phyloP scores from a whole-genome alignment of 2,329 filamentous ascomycete genomes.

The Penicillium sp. region DNA sequence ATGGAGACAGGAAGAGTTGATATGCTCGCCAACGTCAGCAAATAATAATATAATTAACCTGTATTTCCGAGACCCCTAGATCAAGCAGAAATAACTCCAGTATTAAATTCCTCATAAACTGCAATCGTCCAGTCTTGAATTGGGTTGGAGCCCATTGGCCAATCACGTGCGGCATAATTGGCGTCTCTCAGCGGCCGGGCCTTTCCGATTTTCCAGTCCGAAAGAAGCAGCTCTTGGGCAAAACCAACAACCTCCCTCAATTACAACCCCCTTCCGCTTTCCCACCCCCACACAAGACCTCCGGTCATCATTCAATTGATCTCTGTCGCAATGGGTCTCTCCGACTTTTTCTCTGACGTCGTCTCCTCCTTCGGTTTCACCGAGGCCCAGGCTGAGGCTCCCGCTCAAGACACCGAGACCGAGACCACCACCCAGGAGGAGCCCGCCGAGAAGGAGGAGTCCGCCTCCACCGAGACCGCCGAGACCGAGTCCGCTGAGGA shows the following conservation, averaged over 20 bases:
- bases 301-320: slow-evolving; percentile 35
- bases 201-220: slow-evolving; percentile 43
- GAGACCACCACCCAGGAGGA: slow-evolving; percentile 45
- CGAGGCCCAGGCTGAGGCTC: slow-evolving; percentile 61
- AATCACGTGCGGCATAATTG: slow-evolving; percentile 44
- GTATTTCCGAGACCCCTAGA: not conserved
- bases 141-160: slow-evolving; percentile 19
- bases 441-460: slow-evolving; percentile 39
- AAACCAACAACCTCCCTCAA: slow-evolving; percentile 38
- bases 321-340: slow-evolving; percentile 57
- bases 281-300: slow-evolving; percentile 23
- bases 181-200: slow-evolving; percentile 38
- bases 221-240: slow-evolving; percentile 32
- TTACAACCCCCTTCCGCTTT: slow-evolving; percentile 30
- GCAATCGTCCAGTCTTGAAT: not conserved
- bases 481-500: slow-evolving; percentile 40
- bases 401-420: slow-evolving; percentile 51
- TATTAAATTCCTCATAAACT: not conserved
- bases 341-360: slow-evolving; percentile 63
- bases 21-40: not conserved
- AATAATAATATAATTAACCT: no score
- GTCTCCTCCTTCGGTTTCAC: slow-evolving; percentile 63
- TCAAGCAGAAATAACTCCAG: not conserved
- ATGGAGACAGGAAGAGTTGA: not conserved
- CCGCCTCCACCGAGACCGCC: slow-evolving; percentile 29